Conservation (phyloP, 2,329 filamentous ascomycete species). For the Paradendryphiella salina region DNA sequence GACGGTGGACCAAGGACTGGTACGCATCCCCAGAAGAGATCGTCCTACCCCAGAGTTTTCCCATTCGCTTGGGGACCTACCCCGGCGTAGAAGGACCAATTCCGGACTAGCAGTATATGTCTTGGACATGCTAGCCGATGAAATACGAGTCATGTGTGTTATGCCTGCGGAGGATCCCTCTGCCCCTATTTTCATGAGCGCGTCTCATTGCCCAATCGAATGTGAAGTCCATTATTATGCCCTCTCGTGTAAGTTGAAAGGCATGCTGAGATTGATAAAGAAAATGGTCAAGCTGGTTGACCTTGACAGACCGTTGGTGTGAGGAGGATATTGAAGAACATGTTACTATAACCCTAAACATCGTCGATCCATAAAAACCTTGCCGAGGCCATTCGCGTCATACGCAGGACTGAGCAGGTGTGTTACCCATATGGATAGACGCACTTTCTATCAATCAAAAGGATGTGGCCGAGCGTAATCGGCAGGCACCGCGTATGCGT, state of each 20-base stretch:
- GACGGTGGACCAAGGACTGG: background rate
- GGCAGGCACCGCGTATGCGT: background rate
- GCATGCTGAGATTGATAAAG: background rate
- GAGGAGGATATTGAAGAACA: background rate
- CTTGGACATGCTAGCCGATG: conserved; percentile 8
- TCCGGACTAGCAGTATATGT: conserved; percentile 10
- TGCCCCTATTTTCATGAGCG: conserved; percentile 4
- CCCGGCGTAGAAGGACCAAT: background rate
- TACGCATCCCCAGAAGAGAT: background rate
- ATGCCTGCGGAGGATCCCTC: conserved; percentile 4
- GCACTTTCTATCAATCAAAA: conserved; percentile 1
- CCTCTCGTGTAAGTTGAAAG: background rate
- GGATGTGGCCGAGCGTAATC: background rate
- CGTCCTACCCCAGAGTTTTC: background rate
- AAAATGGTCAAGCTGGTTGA: background rate
- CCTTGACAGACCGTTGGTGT: background rate
- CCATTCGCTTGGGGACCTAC: background rate
- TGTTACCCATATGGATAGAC: conserved; percentile 1
- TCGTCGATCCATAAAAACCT: background rate
- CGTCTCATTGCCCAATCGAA: conserved; percentile 1
- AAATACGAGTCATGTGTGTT: conserved; percentile 12
- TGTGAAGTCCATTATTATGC: background rate
- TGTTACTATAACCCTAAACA: background rate
- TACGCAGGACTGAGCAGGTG: background rate
- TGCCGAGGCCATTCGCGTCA: background rate